A percentile compares a stretch with the other conserved stretches of the same genome.
Conservation (phyloP, 176 grass and related monocot species). For the Eremochloa ophiuroides region DNA sequence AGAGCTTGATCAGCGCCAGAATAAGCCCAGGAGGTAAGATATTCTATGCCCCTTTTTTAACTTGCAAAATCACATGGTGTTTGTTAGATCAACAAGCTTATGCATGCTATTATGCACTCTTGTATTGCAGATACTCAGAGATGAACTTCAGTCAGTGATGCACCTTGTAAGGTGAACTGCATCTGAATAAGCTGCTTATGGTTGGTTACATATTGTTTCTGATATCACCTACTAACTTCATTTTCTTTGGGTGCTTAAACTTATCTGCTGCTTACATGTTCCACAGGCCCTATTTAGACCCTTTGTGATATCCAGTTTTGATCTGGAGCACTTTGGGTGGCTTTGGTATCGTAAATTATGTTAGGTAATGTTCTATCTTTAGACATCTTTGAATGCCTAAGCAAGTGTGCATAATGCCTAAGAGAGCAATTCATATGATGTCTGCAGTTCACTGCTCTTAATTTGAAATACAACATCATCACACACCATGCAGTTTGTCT, state of each 20-base stretch:
- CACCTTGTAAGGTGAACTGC: constrained; percentile 26
- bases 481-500: neutral
- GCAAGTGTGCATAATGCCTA: too few relatives aligned
- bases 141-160: constrained; percentile 97
- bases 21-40: constrained; percentile 87
- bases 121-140: constrained; percentile 84
- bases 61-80: constrained; percentile 8
- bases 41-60: neutral
- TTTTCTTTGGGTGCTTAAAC: constrained; percentile 25
- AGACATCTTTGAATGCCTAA: neutral
- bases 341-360: constrained; percentile 37
- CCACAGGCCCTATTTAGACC: constrained; percentile 40
- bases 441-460: neutral
- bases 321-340: constrained; percentile 50
- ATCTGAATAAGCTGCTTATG: constrained; percentile 43
- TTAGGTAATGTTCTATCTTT: constrained; percentile 38
- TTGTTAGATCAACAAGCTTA: neutral
- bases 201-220: constrained; percentile 31
- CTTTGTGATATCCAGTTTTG: constrained; percentile 40
- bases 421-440: neutral
- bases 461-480: neutral
- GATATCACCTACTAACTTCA: neutral
- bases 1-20: constrained; percentile 82
- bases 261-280: constrained; percentile 36
- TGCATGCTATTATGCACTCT: constrained; percentile 4